Base-by-base conservation (phyloP, 2,329 filamentous ascomycete species). In the Exophiala bonariae region DNA sequence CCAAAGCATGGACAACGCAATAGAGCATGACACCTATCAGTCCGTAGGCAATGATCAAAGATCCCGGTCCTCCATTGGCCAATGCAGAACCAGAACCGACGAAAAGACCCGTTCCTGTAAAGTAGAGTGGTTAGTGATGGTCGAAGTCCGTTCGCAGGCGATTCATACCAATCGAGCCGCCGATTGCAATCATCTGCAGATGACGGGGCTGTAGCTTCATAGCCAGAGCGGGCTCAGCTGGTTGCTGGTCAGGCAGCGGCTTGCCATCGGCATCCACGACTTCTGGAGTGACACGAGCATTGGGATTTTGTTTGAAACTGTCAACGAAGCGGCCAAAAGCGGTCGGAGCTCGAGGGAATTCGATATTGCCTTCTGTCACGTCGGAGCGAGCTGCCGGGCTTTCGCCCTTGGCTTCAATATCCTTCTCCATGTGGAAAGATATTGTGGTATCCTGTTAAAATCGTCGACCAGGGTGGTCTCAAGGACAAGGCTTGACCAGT, bases 101-200 rank as follows among this genome's bases (percentile, higher is more conserved):
- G 64, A 96, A 96, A 2, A 96, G 75, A 56, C 90, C 90, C 20
- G 87, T 91, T 49, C 85, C 85, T 85, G 58, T n/a, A 14, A 14
- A 26, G 16, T n/a, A 14, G 8, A 26, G 16, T 41, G 10, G 19
- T 14, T 5, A 23, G 10, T 9, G 37, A 23, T 10, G 51, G 23
- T 26, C 11, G 6, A 26, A 26, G 6, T 11, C 23, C 23, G 23
- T 26, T 6, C 11, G 6, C 23, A 26, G 23, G 23, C 23, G 6
- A 19, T 17, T 14, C 35, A 54, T 46, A 44, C 38, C 44, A 28
- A 52, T 51, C 5, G 87, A 92, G 34, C 90, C 90, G 59, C 90
- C 90, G 58, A 96, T 95, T 11, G 92, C 92, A 75, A 96, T 96
- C 92, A 96, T 96, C 73, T 96, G 91, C 64, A 96, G 65, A 73